A percentile compares a stretch with the other conserved stretches of the same genome.
Evolutionary conservation across 73 alveolate genomes (phyloP).

Genomic region (Blepharisma japonicum): DNA sequence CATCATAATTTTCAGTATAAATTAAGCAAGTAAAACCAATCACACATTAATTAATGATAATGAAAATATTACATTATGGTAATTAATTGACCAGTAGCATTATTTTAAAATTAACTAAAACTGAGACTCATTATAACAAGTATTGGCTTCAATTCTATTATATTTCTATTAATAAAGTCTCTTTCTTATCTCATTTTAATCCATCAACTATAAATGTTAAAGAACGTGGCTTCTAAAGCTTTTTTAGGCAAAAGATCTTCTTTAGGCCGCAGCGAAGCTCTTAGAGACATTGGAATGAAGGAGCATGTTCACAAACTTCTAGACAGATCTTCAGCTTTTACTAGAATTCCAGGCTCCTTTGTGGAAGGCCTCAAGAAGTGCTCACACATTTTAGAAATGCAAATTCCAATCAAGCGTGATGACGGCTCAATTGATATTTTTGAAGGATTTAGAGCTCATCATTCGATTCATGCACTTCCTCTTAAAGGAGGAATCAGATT

Average conservation of each 20-base stretch:
- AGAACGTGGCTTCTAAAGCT: conserved; percentile 18
- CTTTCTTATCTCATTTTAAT: too few species aligned
- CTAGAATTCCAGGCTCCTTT: conserved; percentile 41
- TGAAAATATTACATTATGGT: too few species aligned
- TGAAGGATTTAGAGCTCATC: conserved; percentile 64
- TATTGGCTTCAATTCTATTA: too few species aligned
- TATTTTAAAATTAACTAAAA: too few species aligned
- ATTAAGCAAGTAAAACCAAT: too few species aligned
- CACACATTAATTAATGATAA: too few species aligned
- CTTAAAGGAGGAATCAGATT: conserved; percentile 63
- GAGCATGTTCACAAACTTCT: conserved; percentile 43
- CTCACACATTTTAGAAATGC: conserved; percentile 39
- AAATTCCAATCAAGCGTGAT: conserved; percentile 41
- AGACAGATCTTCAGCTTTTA: conserved; percentile 53
- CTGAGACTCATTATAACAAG: too few species aligned
- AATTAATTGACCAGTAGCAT: too few species aligned
- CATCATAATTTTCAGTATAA: too few species aligned
- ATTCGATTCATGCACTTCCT: conserved; percentile 52
- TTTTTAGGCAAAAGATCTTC: conserved; percentile 4
- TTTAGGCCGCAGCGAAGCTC: neutral
- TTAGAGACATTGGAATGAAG: conserved; percentile 45
- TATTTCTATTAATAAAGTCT: too few species aligned
- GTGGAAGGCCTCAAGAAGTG: conserved; percentile 40
- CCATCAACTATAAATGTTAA: conserved; percentile 10
- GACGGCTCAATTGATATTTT: conserved; percentile 50